phyloP scores from a whole-genome alignment of 441 rosid genomes.

The Gossypium davidsonii region DNA sequence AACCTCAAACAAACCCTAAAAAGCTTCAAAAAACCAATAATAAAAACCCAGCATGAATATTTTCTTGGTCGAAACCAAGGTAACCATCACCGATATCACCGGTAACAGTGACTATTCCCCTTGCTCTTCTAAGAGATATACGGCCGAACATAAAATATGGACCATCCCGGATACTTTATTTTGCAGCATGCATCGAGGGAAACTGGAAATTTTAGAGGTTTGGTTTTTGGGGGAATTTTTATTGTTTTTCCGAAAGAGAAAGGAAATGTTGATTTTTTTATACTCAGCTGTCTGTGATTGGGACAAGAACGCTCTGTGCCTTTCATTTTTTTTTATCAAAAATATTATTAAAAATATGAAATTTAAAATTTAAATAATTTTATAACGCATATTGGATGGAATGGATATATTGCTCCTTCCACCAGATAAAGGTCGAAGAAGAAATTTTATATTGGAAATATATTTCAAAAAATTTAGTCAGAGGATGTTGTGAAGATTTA shows the following conservation, averaged over 20 bases:
- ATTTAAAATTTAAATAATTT: too few relatives aligned
- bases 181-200: neutral
- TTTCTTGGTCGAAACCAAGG: too few relatives aligned
- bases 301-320: conserved; percentile 19
- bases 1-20: conserved; percentile 18
- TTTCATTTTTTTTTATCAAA: neutral
- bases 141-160: too few relatives aligned
- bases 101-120: too few relatives aligned
- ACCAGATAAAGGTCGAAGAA: too few relatives aligned
- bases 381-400: too few relatives aligned
- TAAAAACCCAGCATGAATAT: neutral
- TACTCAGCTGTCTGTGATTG: conserved; percentile 9
- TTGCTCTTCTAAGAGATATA: too few relatives aligned
- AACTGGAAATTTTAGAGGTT: conserved; percentile 4
- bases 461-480: too few relatives aligned
- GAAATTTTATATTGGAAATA: too few relatives aligned
- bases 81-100: too few relatives aligned
- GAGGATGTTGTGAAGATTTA: too few relatives aligned
- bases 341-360: neutral
- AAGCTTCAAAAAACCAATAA: conserved; percentile 1
- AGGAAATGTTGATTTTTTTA: neutral
- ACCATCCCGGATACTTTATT: neutral
- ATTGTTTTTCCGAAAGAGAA: neutral
- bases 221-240: conserved; percentile 12
- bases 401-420: too few relatives aligned